Base-by-base conservation (phyloP, 225 moss, liverwort and hornwort species). In the Takakia lepidozioides region DNA sequence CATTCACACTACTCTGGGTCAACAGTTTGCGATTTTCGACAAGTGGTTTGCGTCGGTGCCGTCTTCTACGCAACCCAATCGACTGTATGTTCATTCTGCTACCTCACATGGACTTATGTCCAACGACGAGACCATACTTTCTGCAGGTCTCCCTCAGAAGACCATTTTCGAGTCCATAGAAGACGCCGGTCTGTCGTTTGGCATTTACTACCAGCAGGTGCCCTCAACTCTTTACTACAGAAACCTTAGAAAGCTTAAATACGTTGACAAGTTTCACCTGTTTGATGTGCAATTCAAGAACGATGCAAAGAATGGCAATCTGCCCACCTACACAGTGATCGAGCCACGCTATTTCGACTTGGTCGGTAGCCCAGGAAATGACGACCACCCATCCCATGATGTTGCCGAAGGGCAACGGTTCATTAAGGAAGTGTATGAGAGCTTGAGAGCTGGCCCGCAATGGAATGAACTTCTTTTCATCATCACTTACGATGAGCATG, bases 401-500 rank as follows among this genome's bases (percentile, higher is more conserved):
- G 65, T 79, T n/a, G 14, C 63, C 0, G 51, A 49, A 7, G 78
- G 78, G 29, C 73, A 79, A 38, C 48, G 18, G 11, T 25, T 79
- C 2, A 44, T 79, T 8, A 79, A 79, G 54, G 69, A 73, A 46
- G 52, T 79, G 14, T 73, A 79, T 18, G 78, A 79, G 41, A 60
- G 55, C 8, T 46, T 79, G 4, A 55, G 78, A 3, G 19, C 19
- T 3, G 69, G 78, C 29, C 78, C 78, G 9, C 78, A 79, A 46
- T 79, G 78, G 78, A 69, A 69, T 10, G 58, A 79, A 35, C 30
- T 57, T 41, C 43, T 72, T 28, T 69, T 65, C 49, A 17, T 95
- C 15, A 75, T 95, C 20, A 90, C 86, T 0, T 95, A 90, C 19
- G 93, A 95, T 37, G 93, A 95, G 68, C 93, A 95, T 23, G 93